Evolutionary conservation across 148 eudicot genomes (phyloP), one percentile per base, ranked within the genome.

Genomic region (Spergularia bocconei): DNA sequence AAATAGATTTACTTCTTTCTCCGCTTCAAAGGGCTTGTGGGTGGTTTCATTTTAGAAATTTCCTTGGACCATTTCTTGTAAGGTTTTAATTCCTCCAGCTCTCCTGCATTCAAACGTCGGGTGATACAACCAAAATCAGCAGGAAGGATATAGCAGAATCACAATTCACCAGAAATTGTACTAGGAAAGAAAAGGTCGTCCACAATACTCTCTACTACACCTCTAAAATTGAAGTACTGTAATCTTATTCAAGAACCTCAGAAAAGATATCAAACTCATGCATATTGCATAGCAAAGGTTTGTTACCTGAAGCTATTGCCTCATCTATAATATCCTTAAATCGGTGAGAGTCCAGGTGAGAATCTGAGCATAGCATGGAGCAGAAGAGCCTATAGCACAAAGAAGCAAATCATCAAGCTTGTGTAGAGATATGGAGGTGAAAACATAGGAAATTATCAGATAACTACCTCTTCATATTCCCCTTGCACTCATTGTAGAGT

Each of bases 261-360:
- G 7, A 19, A 56, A 66, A 36, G 6, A 55, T 5, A 29, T 54
- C 50, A 17, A 11, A n/a, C 5, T 55, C 39, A 36, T 29, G 53
- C 47, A 17, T 21, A 2, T 4, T 25, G 58, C 36, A 77, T 47
- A 36, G 50, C 60, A 58, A 5, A 39, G n/a, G 68, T 60, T 21
- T 47, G 63, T 61, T 76, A 95, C 99, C 99, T 78, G 91, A 78
- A 82, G 90, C 82, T 76, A 95, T 89, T 58, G 97, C 91, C 85
- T 95, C 97, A 69, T 95, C 97, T 76, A 95, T 83, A 29, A 92
- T 85, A 84, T 92, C 97, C 84, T 90, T 95, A 84, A 89, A 95
- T 12, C 98, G 88, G 75, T 95, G 99, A 70, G 99, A 92, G 85
- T 95, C 99, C 79, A 95, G 81, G 82, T 77, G 86, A 50, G 91